Evolutionary conservation across 345 rosid genomes (phyloP).

Genomic region (Durio zibethinus): DNA sequence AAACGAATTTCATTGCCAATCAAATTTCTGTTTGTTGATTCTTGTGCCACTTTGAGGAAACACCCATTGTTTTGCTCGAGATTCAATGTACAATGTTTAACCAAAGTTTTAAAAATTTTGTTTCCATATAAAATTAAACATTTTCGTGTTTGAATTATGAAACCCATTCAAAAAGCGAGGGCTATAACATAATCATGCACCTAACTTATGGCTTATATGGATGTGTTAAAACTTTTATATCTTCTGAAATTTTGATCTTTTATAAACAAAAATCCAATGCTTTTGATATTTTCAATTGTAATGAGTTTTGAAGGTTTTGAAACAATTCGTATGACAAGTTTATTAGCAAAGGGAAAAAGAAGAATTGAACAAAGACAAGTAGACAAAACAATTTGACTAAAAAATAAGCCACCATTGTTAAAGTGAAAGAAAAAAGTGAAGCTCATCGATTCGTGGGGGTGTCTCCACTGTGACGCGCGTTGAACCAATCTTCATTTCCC

Average conservation of each 20-base stretch:
- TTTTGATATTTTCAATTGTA: no score
- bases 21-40: neutral
- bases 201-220: no score
- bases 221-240: neutral
- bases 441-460: no score
- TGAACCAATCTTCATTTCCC: no score
- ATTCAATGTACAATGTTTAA: constrained; percentile 14
- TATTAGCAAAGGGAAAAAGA: neutral
- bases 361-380: neutral
- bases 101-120: neutral
- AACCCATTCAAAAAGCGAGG: neutral
- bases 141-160: neutral
- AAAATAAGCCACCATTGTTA: neutral
- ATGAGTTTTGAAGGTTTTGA: no score
- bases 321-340: neutral
- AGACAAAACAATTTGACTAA: neutral
- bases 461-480: no score
- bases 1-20: no score
- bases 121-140: neutral
- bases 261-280: no score
- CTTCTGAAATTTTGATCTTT: neutral
- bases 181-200: neutral
- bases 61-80: neutral
- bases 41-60: constrained; percentile 10
- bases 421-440: neutral